A percentile compares a stretch with the other conserved stretches of the same genome.
Evolutionary conservation across 495 filamentous ascomycete species (phyloP).

Genomic region (Oidiodendron maius): DNA sequence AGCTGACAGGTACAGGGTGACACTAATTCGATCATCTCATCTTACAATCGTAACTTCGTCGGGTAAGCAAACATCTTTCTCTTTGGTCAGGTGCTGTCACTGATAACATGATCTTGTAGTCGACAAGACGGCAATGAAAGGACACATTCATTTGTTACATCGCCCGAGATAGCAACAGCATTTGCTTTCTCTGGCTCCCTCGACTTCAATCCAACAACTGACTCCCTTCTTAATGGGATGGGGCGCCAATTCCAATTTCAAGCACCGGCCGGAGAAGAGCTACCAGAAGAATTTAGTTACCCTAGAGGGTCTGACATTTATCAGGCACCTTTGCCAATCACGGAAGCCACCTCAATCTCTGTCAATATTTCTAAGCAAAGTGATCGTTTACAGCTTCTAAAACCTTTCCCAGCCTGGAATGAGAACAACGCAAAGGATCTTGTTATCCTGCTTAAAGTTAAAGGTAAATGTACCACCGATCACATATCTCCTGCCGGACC

Average conservation of each 20-base stretch:
- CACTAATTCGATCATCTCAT: constrained; percentile 91
- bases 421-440: constrained; percentile 86
- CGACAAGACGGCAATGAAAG: constrained; percentile 99
- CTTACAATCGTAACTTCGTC: constrained; percentile 99
- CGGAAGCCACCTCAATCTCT: constrained; percentile 50
- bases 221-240: constrained; percentile 89
- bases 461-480: constrained; percentile 98
- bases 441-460: constrained; percentile 93
- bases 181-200: constrained; percentile 85
- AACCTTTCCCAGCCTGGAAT: constrained; percentile 83
- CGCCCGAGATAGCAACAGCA: constrained; percentile 94
- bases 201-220: constrained; percentile 95
- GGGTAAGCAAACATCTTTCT: too few relatives aligned
- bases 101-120: too few relatives aligned
- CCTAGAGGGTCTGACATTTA: constrained; percentile 89
- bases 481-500: constrained; percentile 99
- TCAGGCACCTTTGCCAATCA: constrained; percentile 87
- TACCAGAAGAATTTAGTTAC: constrained; percentile 82
- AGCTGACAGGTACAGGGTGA: too few relatives aligned
- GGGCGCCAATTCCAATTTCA: constrained; percentile 92
- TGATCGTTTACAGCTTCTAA: constrained; percentile 90
- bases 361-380: constrained; percentile 85
- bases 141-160: constrained; percentile 97
- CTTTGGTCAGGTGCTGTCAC: too few relatives aligned
- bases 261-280: constrained; percentile 72